Base-by-base conservation (phyloP, 2,329 filamentous ascomycete species). In the Fusarium succisae region DNA sequence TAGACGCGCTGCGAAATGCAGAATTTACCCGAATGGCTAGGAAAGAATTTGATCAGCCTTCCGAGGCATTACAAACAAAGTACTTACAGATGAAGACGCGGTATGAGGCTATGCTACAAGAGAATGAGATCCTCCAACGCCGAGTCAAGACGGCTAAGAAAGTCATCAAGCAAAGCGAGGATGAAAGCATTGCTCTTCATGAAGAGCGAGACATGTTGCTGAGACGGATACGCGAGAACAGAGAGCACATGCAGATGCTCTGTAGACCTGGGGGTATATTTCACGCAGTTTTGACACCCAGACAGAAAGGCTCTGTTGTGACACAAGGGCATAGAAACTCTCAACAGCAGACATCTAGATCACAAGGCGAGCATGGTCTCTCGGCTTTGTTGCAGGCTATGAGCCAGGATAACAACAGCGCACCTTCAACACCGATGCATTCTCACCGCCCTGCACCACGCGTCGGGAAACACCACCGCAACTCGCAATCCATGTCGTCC, bases 171-270 rank as follows among this genome's bases (percentile, higher is more conserved):
- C 89, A 93, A 73, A 92, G 95, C 76, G 92, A 94, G 68, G 92
- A 93, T 72, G 91, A 94, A 78, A 89, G 93, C 24, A 87, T 90
- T 12, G 86, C 86, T 59, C 84, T 97, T n/a, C 82, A 86, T 5
- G 94, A 97, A 77, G 93, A 96, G 79, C 93, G 94, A 63, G 87
- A 91, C 44, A 88, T 94, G 80, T 87, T 98, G 57, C 90, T 95
- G 66, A 93, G 91, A 70, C 92, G 96, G 26, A 97, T 98, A 73
- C 91, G 93, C 47, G 94, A 97, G 81, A 98, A 98, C 79, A 88
- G 96, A 71, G 93, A 97, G 79, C 95, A 97, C 79, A 91, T 97
- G 77, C 93, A 94, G 66, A 88, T 89, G 79, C 89, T 97, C 55
- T 92, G 93, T 78, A 92, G 93, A 76, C 93, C 94, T 4, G 92